These are phyloP conservation scores for Isoetes taiwanensis DNA, from an alignment of 75 land plant genomes.

Conservation along the genomic window DNA sequence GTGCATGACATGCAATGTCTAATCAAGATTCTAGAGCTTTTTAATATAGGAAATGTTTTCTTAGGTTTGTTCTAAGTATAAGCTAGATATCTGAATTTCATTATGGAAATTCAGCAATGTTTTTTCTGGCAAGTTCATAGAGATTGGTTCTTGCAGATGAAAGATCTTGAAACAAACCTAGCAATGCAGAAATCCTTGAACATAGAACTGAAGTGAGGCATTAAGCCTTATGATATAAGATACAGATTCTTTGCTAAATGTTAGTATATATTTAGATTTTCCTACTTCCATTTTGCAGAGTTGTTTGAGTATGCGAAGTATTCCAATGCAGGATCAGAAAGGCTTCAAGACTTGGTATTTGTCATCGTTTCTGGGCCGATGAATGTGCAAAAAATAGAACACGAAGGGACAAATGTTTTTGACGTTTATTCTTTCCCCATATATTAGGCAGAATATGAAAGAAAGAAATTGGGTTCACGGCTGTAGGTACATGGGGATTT, in stretches of 20 bases:
- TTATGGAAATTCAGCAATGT: too few relatives aligned
- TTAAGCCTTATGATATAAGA: not conserved
- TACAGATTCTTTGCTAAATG: not conserved
- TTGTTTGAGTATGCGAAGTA: conserved; percentile 53
- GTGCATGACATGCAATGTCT: too few relatives aligned
- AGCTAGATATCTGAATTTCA: too few relatives aligned
- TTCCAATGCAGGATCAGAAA: conserved; percentile 44
- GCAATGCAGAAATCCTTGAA: conserved; percentile 70
- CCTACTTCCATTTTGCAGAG: conserved; percentile 24
- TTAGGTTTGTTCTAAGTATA: too few relatives aligned
- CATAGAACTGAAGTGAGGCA: conserved; percentile 48
- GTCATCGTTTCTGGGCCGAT: not conserved
- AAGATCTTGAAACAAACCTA: conserved; percentile 57
- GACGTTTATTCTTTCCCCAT: too few relatives aligned
- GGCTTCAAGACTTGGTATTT: conserved; percentile 52
- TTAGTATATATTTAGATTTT: not conserved
- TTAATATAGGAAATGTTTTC: too few relatives aligned
- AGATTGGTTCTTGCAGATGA: conserved; percentile 63
- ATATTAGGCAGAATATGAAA: too few relatives aligned
- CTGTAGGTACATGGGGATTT: too few relatives aligned
- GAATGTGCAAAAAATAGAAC: not conserved
- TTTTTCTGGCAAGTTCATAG: too few relatives aligned
- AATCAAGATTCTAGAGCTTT: too few relatives aligned
- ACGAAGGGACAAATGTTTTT: not conserved
- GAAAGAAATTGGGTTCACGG: too few relatives aligned